Base-by-base conservation (phyloP, 163 green algal genomes). In the Botryococcus braunii region DNA sequence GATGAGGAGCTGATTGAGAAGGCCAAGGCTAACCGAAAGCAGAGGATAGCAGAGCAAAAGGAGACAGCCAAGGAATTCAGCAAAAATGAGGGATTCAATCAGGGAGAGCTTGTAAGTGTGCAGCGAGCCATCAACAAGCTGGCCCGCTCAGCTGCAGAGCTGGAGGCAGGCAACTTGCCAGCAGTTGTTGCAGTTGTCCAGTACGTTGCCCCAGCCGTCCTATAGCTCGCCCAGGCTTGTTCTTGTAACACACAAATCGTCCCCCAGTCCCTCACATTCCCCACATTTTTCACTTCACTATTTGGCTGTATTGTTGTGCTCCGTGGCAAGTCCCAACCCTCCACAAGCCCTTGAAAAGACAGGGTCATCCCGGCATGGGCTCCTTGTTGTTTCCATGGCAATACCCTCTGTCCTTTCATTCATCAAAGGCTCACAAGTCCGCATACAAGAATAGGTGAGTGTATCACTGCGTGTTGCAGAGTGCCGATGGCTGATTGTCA, bases 1-100 rank as follows among this genome's bases (percentile, higher is more conserved):
- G 80, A 86, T 60, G 77, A 84, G 74, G 80, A 86, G 64, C 72
- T 86, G 43, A 55, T 86, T 25, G 48, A 69, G 63, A 79, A 74
- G 62, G 80, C 80, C 5, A 76, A 74, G 32, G 80, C 73, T 29
- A 84, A 81, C 62, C 75, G 80, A 21, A 66, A 72, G 63, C 40
- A n/a, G 11, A 60, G 70, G 21, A 50, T 86, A 49, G 68, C 59
- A 2, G 36, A 41, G 4, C 74, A 86, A 66, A 68, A 66, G 6
- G 46, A 52, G 29, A 62, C 70, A 38, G 57, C 82, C 64, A 73
- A 66, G 60, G 59, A 66, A 25, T 66, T 46, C 21, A 34, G 25
- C 34, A 66, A 66, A 31, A 50, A 36, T 4, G 59, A 38, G 6
- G 59, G 59, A 36, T 66, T 66, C 32, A 38, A 36, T 23, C 37